These are phyloP conservation scores for Parascedosporium putredinis DNA, from an alignment of 2,329 filamentous ascomycete genomes.

Conservation along the genomic window DNA sequence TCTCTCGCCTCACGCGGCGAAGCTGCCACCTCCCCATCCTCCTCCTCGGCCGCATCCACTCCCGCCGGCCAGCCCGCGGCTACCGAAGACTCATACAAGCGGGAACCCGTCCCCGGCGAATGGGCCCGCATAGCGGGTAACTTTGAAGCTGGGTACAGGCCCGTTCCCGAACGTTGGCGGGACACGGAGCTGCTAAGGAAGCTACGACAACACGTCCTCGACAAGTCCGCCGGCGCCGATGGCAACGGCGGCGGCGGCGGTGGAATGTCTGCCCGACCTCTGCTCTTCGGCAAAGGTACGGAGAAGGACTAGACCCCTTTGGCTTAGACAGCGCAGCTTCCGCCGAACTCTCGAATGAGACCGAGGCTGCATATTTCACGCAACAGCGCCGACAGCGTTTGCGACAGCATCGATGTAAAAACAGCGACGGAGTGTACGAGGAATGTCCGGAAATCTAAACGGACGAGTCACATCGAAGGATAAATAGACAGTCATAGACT, in stretches of 20 bases:
- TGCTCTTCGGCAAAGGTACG: slow-evolving; percentile 18
- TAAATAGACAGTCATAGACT: too few relatives aligned
- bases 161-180: slow-evolving; percentile 78
- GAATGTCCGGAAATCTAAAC: too few relatives aligned
- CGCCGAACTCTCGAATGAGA: too few relatives aligned
- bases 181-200: slow-evolving; percentile 68
- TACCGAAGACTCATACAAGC: slow-evolving; percentile 20
- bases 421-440: too few relatives aligned
- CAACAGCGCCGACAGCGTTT: too few relatives aligned
- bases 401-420: too few relatives aligned
- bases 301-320: slow-evolving; percentile 7
- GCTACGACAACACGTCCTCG: slow-evolving; percentile 69
- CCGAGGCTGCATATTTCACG: too few relatives aligned
- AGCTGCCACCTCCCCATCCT: slow-evolving; percentile 19
- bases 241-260: slow-evolving; percentile 22
- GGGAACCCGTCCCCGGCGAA: slow-evolving; percentile 50
- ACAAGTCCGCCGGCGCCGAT: slow-evolving; percentile 37
- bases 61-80: slow-evolving; percentile 17
- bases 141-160: slow-evolving; percentile 86
- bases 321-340: not conserved
- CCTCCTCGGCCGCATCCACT: slow-evolving; percentile 11
- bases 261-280: slow-evolving; percentile 50
- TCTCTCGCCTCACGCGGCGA: slow-evolving; percentile 18
- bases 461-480: too few relatives aligned
- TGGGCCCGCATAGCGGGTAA: slow-evolving; percentile 96